Evolutionary conservation across 148 eudicot species (phyloP).

Genomic region (Diospyros kaki): DNA sequence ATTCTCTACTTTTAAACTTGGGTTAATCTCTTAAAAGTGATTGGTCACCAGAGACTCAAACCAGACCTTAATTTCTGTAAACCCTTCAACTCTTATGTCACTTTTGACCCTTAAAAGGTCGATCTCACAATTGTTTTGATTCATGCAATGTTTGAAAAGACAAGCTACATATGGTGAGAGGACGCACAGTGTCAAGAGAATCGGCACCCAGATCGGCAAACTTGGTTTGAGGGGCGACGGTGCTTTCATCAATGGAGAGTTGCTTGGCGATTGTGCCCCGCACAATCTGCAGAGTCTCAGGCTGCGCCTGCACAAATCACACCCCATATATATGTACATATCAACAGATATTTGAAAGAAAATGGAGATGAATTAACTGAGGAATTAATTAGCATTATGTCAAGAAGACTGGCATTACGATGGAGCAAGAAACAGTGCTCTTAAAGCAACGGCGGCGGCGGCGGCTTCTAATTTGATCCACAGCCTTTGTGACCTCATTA

Average conservation of each 20-base stretch:
- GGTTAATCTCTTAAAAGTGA: no score
- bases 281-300: conserved; percentile 29
- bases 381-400: not conserved
- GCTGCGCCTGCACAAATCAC: conserved; percentile 14
- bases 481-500: conserved; percentile 11
- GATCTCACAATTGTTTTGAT: no score
- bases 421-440: conserved; percentile 15
- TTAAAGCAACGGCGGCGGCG: conserved; percentile 8
- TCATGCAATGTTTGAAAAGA: no score
- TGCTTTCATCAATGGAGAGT: conserved; percentile 28
- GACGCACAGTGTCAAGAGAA: conserved; percentile 30
- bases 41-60: no score
- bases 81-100: no score
- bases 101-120: no score
- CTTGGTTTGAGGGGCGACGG: conserved; percentile 26
- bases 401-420: not conserved
- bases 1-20: no score
- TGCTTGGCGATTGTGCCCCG: conserved; percentile 31
- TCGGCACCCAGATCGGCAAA: conserved; percentile 36
- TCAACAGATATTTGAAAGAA: no score
- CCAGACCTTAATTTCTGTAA: no score
- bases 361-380: not conserved
- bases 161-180: not conserved
- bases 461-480: not conserved
- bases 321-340: not conserved